Conservation (phyloP, 305 asterid species). For the Coffea humblotiana region DNA sequence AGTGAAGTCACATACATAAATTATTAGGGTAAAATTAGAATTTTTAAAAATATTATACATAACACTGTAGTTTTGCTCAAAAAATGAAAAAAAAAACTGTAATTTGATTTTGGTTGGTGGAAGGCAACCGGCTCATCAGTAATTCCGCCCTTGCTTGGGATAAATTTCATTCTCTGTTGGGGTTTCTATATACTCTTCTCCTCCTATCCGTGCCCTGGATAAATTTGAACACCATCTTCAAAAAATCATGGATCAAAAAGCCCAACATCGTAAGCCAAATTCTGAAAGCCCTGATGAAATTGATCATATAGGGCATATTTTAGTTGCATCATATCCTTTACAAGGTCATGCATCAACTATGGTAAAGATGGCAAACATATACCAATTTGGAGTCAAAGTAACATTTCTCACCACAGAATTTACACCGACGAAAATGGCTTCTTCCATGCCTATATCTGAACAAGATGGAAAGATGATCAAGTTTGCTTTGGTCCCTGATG, state of each 20-base stretch:
- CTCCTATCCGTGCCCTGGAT: not conserved
- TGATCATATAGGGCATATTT: slow-evolving; percentile 31
- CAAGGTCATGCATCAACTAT: slow-evolving; percentile 57
- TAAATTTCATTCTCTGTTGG: too few species aligned
- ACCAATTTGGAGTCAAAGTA: slow-evolving; percentile 37
- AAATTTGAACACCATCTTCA: not conserved
- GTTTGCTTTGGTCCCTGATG: slow-evolving; percentile 39
- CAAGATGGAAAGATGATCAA: slow-evolving; percentile 17
- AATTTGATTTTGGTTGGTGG: too few species aligned
- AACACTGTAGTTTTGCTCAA: too few species aligned
- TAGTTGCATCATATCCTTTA: slow-evolving; percentile 44
- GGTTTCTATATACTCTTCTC: too few species aligned
- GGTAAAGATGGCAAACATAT: slow-evolving; percentile 43
- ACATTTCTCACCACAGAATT: slow-evolving; percentile 41
- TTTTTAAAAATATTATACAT: too few species aligned
- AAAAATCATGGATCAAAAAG: not conserved
- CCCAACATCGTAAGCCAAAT: not conserved
- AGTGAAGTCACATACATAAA: too few species aligned
- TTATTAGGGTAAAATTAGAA: too few species aligned
- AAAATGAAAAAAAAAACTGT: too few species aligned
- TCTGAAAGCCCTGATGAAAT: not conserved
- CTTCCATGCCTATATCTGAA: slow-evolving; percentile 5
- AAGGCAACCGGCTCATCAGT: too few species aligned
- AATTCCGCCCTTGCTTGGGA: too few species aligned
- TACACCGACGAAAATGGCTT: slow-evolving; percentile 7